These are phyloP conservation scores for Thermochaetoides dissita DNA, from an alignment of 2,329 filamentous ascomycete species.

Conservation along the genomic window DNA sequence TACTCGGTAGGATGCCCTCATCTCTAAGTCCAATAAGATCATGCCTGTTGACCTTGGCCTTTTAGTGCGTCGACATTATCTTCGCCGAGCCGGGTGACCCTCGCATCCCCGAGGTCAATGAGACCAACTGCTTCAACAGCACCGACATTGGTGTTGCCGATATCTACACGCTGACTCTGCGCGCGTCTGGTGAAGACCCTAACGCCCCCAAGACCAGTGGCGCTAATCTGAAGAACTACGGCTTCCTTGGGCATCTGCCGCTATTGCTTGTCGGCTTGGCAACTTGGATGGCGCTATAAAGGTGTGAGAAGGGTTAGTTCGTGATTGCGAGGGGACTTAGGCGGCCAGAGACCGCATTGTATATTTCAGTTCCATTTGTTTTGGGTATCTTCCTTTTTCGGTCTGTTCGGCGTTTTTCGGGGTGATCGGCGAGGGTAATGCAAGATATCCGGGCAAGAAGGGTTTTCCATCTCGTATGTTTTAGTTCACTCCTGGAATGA, in stretches of 20 bases:
- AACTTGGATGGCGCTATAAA: slow-evolving; percentile 24
- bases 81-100: slow-evolving; percentile 66
- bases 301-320: not conserved
- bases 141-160: slow-evolving; percentile 61
- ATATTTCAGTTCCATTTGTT: not conserved
- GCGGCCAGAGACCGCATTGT: not conserved
- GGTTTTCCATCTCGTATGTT: too few species aligned
- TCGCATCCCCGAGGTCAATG: slow-evolving; percentile 56
- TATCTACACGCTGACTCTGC: slow-evolving; percentile 55
- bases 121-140: slow-evolving; percentile 80
- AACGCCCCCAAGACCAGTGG: slow-evolving; percentile 19
- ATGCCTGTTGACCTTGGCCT: not conserved
- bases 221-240: slow-evolving; percentile 3
- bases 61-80: slow-evolving; percentile 83
- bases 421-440: too few species aligned
- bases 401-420: too few species aligned
- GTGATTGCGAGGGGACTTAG: not conserved
- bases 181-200: slow-evolving; percentile 23
- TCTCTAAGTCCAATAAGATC: not conserved
- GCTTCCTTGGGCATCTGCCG: slow-evolving; percentile 27
- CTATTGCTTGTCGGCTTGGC: slow-evolving; percentile 23
- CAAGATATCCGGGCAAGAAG: too few species aligned
- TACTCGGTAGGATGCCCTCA: slow-evolving; percentile 52
- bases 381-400: too few species aligned
- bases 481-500: too few species aligned